Base-by-base conservation (phyloP, 805 yeast genomes). In the Metschnikowia bowlesiae region DNA sequence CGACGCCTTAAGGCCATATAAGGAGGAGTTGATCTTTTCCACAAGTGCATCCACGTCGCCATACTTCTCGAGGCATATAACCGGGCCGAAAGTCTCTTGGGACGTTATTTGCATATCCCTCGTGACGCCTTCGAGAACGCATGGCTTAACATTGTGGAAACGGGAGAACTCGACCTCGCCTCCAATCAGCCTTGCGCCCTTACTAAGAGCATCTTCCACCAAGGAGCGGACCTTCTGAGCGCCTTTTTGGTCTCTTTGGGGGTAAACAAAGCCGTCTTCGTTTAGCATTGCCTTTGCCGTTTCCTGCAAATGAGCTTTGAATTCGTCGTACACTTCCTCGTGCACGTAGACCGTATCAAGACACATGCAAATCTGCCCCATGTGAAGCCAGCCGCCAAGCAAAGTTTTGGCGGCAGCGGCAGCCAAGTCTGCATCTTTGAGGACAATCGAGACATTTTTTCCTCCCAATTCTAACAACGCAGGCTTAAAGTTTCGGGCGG, bases 281-380 rank as follows among this genome's bases (percentile, higher is more conserved):
- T 44, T 40, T 1, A 46, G 43, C 13, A 56, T 30, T 11, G 56
- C 40, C 8, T 38, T 32, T 8, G 65, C 69, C 13, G 50, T 51
- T 4, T 22, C 50, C 13, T 45, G 41, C 32, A 74, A 28, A 9
- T 51, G 43, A 2, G 42, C 53, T 16, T 63, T 44, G 30, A 67
- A 63, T 36, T 66, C 58, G 4, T 68, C 67, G 47, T 71, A 74
- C 1, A 69, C 58, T 0, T 53, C 30, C 39, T 69, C 73, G 38
- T 73, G 69, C 33, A 76, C 59, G 46, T 53, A 73, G 1, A 73
- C 60, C 8, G 61, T 57, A 45, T 76, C 80, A 1, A 75, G 67
- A 47, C 72, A 65, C 80, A 76, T 76, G 56, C 81, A 77, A 22
- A 76, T 67, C 49, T 76, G 80, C 10, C 80, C 81, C 53, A 67